Conservation (phyloP, 345 rosid genomes). For the Rhodamnia argentea region DNA sequence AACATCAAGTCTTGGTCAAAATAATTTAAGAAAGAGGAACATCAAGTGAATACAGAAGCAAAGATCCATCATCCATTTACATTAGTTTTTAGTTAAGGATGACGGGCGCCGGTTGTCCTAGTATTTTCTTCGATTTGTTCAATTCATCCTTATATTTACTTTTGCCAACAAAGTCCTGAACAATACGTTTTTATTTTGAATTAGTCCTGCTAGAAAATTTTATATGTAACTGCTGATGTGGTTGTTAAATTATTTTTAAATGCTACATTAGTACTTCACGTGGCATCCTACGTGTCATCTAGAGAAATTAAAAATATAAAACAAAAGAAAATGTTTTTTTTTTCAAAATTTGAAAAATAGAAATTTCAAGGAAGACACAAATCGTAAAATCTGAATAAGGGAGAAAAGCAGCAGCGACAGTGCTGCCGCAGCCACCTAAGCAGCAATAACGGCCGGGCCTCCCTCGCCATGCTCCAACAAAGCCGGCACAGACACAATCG, state of each 20-base stretch:
- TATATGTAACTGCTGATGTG: neutral
- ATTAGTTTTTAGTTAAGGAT: too few species aligned
- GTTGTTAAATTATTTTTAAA: neutral
- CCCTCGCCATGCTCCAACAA: neutral
- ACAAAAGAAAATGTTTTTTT: neutral
- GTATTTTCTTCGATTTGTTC: too few species aligned
- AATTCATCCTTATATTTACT: too few species aligned
- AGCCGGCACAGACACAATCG: neutral
- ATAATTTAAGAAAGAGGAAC: too few species aligned
- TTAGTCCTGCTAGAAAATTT: too few species aligned
- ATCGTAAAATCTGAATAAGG: neutral
- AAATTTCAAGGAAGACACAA: neutral
- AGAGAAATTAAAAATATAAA: neutral
- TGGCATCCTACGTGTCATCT: neutral
- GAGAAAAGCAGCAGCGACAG: neutral
- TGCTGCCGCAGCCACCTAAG: neutral
- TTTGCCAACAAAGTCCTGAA: too few species aligned
- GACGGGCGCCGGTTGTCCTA: too few species aligned
- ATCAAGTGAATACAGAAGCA: neutral
- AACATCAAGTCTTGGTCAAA: too few species aligned
- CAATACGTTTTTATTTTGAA: too few species aligned
- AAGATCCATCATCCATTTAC: too few species aligned
- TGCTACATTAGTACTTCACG: neutral
- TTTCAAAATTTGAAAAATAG: neutral
- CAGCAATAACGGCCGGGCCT: neutral